Evolutionary conservation across 202 grass and related monocot genomes (phyloP), one percentile per base, ranked within the genome.

Genomic region (Setaria viridis): DNA sequence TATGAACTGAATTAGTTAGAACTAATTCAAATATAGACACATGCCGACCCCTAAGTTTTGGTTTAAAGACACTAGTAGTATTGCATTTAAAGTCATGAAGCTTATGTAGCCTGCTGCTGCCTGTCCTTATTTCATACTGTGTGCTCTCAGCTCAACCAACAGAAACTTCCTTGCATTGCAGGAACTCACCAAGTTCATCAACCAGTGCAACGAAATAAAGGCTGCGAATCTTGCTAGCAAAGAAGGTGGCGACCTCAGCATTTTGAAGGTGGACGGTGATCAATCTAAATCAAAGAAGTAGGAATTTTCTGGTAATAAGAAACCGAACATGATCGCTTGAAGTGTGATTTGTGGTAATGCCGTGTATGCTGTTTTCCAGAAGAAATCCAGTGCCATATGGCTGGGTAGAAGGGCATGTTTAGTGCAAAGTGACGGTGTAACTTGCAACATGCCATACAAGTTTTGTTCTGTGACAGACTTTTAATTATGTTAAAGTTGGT

Each of bases 171-270:
- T 32, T 90, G 17, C 57, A 21, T 82, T 84, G 4, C 88, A 97
- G 97, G 97, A 94, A 69, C 79, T 99, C 51, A 97, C 87, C 48
- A 99, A 93, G 77, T 99, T 99, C 83, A 97, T 99, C 85, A 99
- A 99, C 85, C 90, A 97, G 30, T 91, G 90, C 64, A 99, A 99
- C 1, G 97, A 94, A 80, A 91, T 91, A 9, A 97, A 99, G 77
- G 92, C 92, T 77, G 90, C 97, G 2, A 92, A 88, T 89, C 60
- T 90, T 79, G 97, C 97, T 42, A 97, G 89, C 85, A 99, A 99
- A 94, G 90, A 99, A 80, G 97, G 94, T 2, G 89, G 87, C 2
- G 88, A 97, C 25, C 82, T 99, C 60, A 89, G 11, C 78, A 91
- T 99, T 78, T 6, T 99, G 46, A 99, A 99, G 83, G 47, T 50